Evolutionary conservation across 768 basidiomycete genomes (phyloP), one percentile per base, ranked within the genome.

Genomic region (Boletus subparvulus): DNA sequence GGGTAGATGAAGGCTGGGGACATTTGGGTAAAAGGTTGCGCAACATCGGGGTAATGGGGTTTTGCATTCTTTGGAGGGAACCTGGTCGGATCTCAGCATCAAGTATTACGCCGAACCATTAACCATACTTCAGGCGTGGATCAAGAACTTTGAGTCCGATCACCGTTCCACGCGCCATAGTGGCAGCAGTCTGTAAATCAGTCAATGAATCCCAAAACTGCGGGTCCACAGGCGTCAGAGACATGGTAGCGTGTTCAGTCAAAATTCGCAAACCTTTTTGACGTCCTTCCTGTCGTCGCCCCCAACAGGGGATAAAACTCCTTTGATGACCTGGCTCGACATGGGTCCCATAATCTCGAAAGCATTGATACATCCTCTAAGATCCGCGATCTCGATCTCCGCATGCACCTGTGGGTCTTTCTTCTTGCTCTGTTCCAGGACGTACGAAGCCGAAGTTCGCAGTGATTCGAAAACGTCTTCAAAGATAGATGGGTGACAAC

Each of bases 261-360:
- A 16, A 32, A 39, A 24, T 11, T 4, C 5, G 50, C 63, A 30
- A 48, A 88, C 90, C 78, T 85, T 77, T 54, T 75, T 78, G 53
- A 89, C 87, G 12, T 85, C 85, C 36, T 70, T 71, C 42, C 83
- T 74, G 3, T 78, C 71, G 42, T 86, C 80, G 7, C 76, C 73
- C 5, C 73, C 66, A 13, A 77, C 74, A 8, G 83, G 83, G 21
- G 74, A 79, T 44, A 90, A 65, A 1, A 81, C 83, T 26, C 87
- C 87, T 63, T 81, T 84, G 49, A 89, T 70, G 12, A 94, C 83
- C 66, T 90, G 87, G 52, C 80, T 90, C 0, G 90, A 79, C 67
- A 85, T 89, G 4, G 92, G 92, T 3, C 96, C 96, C 78, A 90
- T 88, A 35, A 98, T 82, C 69, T 98, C 95, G 63, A 96, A 96